These are phyloP conservation scores for Populus simonii DNA, from an alignment of 345 rosid species.

Conservation along the genomic window DNA sequence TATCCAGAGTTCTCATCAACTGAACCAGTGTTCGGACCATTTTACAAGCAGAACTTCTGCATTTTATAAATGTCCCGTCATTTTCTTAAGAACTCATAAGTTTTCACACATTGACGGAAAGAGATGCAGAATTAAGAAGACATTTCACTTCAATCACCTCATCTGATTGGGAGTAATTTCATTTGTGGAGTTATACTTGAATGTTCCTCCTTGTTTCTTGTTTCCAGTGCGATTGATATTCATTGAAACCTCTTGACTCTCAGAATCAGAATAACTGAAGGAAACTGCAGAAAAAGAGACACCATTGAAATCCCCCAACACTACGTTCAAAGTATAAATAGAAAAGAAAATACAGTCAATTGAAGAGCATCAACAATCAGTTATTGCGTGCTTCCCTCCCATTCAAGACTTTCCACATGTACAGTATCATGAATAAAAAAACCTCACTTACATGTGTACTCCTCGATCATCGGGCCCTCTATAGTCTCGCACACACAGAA, in stretches of 20 bases:
- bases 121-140: neutral
- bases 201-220: constrained; percentile 66
- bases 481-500: constrained; percentile 79
- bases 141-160: constrained; percentile 47
- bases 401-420: neutral
- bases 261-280: constrained; percentile 74
- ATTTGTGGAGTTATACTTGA: constrained; percentile 60
- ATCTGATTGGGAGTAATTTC: constrained; percentile 89
- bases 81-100: neutral
- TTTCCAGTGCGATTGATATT: constrained; percentile 75
- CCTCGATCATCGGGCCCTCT: constrained; percentile 86
- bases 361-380: neutral
- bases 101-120: neutral
- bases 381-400: neutral
- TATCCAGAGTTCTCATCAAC: constrained; percentile 95
- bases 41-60: constrained; percentile 94
- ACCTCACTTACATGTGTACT: constrained; percentile 65
- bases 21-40: constrained; percentile 92
- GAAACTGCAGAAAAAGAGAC: constrained; percentile 62
- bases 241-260: constrained; percentile 80
- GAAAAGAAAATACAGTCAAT: neutral
- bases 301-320: neutral
- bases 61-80: constrained; percentile 5
- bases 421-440: neutral
- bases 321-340: neutral